A percentile compares a stretch with the other conserved stretches of the same genome.
These are phyloP conservation scores for Coemansia sp. DNA, from an alignment of 192 early-diverging fungal species.

Conservation along the genomic window DNA sequence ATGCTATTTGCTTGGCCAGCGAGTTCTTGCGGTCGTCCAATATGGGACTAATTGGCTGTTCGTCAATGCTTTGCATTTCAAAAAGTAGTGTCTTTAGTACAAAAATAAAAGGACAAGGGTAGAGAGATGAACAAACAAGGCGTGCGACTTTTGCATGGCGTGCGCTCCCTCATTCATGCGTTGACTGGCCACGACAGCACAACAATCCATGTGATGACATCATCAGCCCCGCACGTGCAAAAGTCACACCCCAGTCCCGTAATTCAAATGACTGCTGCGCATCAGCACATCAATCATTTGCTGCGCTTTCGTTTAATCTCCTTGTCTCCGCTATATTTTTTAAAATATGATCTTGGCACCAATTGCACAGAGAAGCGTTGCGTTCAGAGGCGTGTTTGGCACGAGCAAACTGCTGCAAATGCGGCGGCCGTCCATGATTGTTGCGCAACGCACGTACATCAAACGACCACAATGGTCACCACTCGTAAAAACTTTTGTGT, in stretches of 20 bases:
- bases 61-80: not conserved
- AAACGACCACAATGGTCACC: conserved; percentile 2
- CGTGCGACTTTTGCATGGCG: not conserved
- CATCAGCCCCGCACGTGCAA: not conserved
- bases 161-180: not conserved
- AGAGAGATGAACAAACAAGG: not conserved
- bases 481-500: conserved; percentile 27
- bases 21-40: conserved; percentile 11
- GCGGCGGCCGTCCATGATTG: not conserved
- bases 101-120: not conserved
- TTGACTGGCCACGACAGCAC: not conserved
- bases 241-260: not conserved
- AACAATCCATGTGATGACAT: not conserved
- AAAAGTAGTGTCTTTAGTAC: not conserved
- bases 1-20: conserved; percentile 30
- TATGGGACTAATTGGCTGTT: conserved; percentile 8
- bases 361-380: not conserved
- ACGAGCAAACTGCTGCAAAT: not conserved
- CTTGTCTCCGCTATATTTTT: not conserved
- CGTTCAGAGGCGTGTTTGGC: not conserved
- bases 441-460: not conserved
- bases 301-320: not conserved
- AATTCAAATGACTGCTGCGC: not conserved
- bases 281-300: not conserved
- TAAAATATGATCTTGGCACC: not conserved